Evolutionary conservation across 768 basidiomycete genomes (phyloP).

Genomic region (Plicaturopsis crispa): DNA sequence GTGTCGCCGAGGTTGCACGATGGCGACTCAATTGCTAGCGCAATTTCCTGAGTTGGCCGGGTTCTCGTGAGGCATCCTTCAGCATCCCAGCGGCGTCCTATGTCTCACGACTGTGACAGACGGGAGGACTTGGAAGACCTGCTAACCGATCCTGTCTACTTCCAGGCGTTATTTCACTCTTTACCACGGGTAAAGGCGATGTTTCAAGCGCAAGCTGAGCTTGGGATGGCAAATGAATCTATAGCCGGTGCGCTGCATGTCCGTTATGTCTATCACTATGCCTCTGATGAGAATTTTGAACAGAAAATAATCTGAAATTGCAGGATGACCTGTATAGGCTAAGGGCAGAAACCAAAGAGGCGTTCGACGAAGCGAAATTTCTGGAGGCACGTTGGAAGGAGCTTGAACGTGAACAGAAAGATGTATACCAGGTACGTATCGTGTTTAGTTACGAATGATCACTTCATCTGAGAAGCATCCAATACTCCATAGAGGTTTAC

Average conservation of each 20-base stretch:
- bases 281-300: not conserved
- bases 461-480: not conserved
- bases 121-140: conserved; percentile 90
- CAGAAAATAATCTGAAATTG: conserved; percentile 70
- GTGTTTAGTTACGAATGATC: not conserved
- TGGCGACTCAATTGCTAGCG: conserved; percentile 35
- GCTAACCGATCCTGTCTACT: conserved; percentile 72
- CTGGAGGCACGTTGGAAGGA: conserved; percentile 82
- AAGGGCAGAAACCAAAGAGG: conserved; percentile 75
- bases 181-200: conserved; percentile 65
- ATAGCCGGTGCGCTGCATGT: conserved; percentile 63
- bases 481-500: conserved; percentile 55
- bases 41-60: conserved; percentile 72
- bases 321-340: conserved; percentile 72
- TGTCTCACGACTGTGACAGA: conserved; percentile 28
- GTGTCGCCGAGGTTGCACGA: too few species aligned
- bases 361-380: conserved; percentile 80
- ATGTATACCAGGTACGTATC: conserved; percentile 71
- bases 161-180: conserved; percentile 83
- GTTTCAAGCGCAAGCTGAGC: conserved; percentile 68
- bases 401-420: conserved; percentile 80
- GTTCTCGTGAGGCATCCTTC: conserved; percentile 48
- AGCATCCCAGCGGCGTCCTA: conserved; percentile 6
- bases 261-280: too few species aligned
- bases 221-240: conserved; percentile 78